Evolutionary conservation across 306 rosid species (phyloP), one percentile per base, ranked within the genome.

Genomic region (Sicyos baderoa): DNA sequence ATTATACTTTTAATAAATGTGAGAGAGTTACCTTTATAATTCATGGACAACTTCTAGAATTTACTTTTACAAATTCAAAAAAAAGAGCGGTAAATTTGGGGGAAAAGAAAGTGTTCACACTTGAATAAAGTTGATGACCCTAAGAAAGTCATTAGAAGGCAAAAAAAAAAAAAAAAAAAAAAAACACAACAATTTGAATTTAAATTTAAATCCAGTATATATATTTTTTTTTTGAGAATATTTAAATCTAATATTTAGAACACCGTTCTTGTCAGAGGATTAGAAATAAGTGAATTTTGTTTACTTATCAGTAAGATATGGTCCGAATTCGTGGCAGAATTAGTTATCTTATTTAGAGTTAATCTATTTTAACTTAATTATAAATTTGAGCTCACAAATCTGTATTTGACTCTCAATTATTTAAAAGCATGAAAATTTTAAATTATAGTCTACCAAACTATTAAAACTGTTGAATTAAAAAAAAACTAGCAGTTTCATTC

Each of bases 11-110:
- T 7, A 1, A 35, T 35, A 35, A 35, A 35, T 42, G 48, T 7
- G 48, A 42, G 48, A 42, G 13, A 29, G 35, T 42, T 13, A 54
- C 7, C 5, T 54, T 54, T 19, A 54, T 25, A 9, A 21, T 54
- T 54, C 0, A 54, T 21, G 11, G 17, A 23, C 6, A 19, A 23
- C 3, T 4, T 56, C 17, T 56, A 27, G 21, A 58, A 27, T 58
- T 27, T 58, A 58, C 21, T 29, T 56, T 58, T 25, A 58, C 37
- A 29, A 58, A 58, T 58, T 58, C 65, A 58, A 58, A 58, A 7
- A 4, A 58, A 58, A 58, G 65, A 58, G 44, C 65, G 65, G 65
- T 58, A 23, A 56, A 23, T 56, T 5, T 23, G 62, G 62, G 4
- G 9, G 6, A 56, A 56, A 56, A 14, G 62, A 21, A 22, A 10